Evolutionary conservation across 306 rosid genomes (phyloP), one percentile per base, ranked within the genome.

Genomic region (Castanea crenata): DNA sequence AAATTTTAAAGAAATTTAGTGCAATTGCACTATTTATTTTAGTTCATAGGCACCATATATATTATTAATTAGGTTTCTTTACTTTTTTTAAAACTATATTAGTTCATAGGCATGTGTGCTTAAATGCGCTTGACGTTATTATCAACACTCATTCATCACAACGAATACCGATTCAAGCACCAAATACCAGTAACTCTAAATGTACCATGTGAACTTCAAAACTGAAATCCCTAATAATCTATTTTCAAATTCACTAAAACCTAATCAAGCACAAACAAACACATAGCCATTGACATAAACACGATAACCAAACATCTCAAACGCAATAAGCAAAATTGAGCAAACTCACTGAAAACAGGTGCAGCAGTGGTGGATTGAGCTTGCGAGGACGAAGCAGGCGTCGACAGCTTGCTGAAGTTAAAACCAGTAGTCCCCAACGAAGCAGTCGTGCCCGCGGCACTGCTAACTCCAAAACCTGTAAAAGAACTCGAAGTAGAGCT

Each of bases 361-460:
- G 15, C 14, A 3, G 70, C 41, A 55, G 80, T 32, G 70, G 79
- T 81, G 31, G 87, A 34, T 41, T 79, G 86, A 6, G 86, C 85
- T 81, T 74, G 89, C 11, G 80, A 46, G 20, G 88, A 76, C 34
- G 87, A 82, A 54, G 89, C 84, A 4, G 85, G 75, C 29, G 67
- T 32, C 1, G 82, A 56, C 16, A 75, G 62, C 46, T 75, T 80
- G 44, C 75, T 65, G 14, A 74, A n/a, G 23, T 78, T 52, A 46
- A 89, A 78, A 74, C 63, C 57, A 61, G 78, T 35, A 14, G 82
- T 8, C 29, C 76, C 85, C 13, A 85, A 82, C 21, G 90, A 83
- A 27, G 85, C 54, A 58, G 85, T 13, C 29, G 83, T 52, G 49
- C 73, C 15, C 21, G 90, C 23, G 46, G 46, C 46, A 41, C 46